These are phyloP conservation scores for Croton setiger DNA, from an alignment of 441 rosid genomes.

Conservation along the genomic window DNA sequence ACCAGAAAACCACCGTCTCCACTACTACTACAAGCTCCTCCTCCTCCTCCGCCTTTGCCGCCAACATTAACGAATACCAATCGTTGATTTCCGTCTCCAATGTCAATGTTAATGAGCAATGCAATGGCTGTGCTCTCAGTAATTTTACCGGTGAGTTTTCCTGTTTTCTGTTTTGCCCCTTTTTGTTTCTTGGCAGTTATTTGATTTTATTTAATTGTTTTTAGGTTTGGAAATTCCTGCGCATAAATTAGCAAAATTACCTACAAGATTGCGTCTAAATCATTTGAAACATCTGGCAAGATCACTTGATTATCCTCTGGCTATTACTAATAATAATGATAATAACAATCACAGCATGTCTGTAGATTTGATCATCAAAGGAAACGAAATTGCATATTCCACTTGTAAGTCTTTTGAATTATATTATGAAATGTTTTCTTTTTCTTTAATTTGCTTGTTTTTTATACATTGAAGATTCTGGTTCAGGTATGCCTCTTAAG, in stretches of 20 bases:
- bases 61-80: conserved; percentile 21
- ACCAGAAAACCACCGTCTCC: conserved; percentile 9
- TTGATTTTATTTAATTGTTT: background rate
- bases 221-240: conserved; percentile 60
- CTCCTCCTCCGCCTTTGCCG: background rate
- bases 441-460: background rate
- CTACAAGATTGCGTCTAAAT: conserved; percentile 55
- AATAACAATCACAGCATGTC: conserved; percentile 26
- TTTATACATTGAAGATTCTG: conserved; percentile 4
- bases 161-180: too few species aligned
- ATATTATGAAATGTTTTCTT: background rate
- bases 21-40: background rate
- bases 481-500: conserved; percentile 49
- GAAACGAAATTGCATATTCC: conserved; percentile 27
- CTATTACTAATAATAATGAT: conserved; percentile 14
- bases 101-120: background rate
- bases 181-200: background rate
- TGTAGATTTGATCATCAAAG: conserved; percentile 27
- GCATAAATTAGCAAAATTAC: conserved; percentile 42
- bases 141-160: conserved; percentile 12
- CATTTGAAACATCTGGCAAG: conserved; percentile 81
- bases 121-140: background rate
- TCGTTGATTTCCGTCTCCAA: conserved; percentile 29
- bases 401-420: conserved; percentile 40
- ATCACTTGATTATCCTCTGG: conserved; percentile 36